Base-by-base conservation (phyloP, 768 basidiomycete species). In the Kwoniella europaea region DNA sequence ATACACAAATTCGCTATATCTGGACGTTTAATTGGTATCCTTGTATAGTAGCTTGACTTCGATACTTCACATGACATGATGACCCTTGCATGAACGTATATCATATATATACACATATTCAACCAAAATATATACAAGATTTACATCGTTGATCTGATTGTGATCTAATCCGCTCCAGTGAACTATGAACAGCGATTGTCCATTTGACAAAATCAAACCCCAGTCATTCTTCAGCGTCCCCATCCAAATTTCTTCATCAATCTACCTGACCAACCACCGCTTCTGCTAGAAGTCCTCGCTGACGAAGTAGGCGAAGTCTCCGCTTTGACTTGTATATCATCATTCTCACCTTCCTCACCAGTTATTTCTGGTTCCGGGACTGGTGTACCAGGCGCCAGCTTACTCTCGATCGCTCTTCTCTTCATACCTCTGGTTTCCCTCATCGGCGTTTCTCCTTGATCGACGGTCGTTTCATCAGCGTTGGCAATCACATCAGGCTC, bases 301-400 rank as follows among this genome's bases (percentile, higher is more conserved):
- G 35, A 54, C 7, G 70, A 46, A 54, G 46, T 65, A 41, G 52
- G 10, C 0, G 65, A 52, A 42, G 13, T 70, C 22, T 60, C 63
- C 43, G 79, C 94, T 93, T 16, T 94, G 93, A 54, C 89, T 89
- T 93, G 29, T 90, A 88, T 74, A 92, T 93, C 10, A 35, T 35
- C 4, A 35, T 35, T 7, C 90, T 90, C 80, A 92, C 92, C 80
- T 94, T 83, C 63, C 94, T 71, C 67, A 16, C n/a, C 50, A 60
- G 42, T 22, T 22, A 2, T 56, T 13, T n/a, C 12, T 42, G 54
- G 6, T 44, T 72, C 65, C 2, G 63, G 58, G 2, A 53, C 50
- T 35, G 73, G 61, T 43, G 35, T 70, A 44, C 67, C 71, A 24
- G 58, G 56, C 3, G 16, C 52, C 9, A 65, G 63, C 15, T 71